These are phyloP conservation scores for Venturia effusa DNA, from an alignment of 2,329 filamentous ascomycete species.

Conservation along the genomic window DNA sequence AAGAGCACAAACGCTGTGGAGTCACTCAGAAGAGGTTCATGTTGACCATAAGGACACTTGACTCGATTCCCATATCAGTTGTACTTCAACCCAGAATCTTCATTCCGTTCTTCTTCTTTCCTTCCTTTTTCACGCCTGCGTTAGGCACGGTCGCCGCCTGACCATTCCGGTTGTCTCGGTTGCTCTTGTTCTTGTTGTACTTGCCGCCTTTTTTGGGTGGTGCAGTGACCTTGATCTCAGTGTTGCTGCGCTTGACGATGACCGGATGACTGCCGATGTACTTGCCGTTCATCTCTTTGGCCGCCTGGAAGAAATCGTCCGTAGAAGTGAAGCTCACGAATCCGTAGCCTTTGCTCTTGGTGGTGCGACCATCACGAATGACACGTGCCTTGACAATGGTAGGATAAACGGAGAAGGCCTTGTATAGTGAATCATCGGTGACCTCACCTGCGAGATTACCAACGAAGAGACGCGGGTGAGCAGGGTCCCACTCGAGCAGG, in stretches of 20 bases:
- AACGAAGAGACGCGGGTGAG: slow-evolving; percentile 89
- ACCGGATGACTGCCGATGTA: slow-evolving; percentile 98
- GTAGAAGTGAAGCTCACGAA: slow-evolving; percentile 94
- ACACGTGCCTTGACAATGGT: slow-evolving; percentile 90
- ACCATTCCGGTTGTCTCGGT: slow-evolving; percentile 18
- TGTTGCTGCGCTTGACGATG: slow-evolving; percentile 74
- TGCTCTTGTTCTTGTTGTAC: slow-evolving; percentile 20
- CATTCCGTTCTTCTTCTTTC: slow-evolving; percentile 28
- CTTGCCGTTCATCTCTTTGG: slow-evolving; percentile 97
- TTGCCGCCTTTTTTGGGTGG: slow-evolving; percentile 40
- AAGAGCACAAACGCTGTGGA: background rate
- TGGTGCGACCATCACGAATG: slow-evolving; percentile 88
- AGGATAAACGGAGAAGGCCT: slow-evolving; percentile 81
- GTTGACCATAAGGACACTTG: background rate
- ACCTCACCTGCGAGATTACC: slow-evolving; percentile 96
- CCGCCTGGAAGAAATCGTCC: slow-evolving; percentile 92
- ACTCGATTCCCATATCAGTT: background rate
- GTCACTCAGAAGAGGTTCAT: background rate
- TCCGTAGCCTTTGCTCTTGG: slow-evolving; percentile 91
- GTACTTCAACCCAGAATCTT: slow-evolving; percentile 25
- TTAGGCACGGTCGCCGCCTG: slow-evolving; percentile 22
- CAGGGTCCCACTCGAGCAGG: slow-evolving; percentile 90
- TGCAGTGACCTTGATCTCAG: slow-evolving; percentile 74
- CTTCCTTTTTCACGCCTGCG: slow-evolving; percentile 27
- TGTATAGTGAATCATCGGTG: slow-evolving; percentile 88